Evolutionary conservation across 257 asterid species (phyloP), one percentile per base, ranked within the genome.

Genomic region (Galeopsis tetrahit): DNA sequence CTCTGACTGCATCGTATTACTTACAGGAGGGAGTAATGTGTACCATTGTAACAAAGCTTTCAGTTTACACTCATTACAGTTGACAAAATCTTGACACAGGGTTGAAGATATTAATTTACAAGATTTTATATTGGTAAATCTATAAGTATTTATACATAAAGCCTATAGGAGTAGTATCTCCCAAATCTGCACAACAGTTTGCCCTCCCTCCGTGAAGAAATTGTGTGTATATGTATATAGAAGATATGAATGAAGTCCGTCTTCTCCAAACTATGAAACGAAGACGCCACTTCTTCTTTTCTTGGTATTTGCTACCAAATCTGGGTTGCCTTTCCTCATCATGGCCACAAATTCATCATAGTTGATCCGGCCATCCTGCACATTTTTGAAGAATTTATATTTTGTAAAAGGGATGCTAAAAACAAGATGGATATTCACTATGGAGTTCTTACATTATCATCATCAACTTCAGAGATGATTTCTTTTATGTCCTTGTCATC

Each of bases 281-380:
- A 80, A 88, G 71, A 86, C 85, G 34, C 84, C 84, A 3, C 82
- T 85, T 68, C 98, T 78, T 59, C 98, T 70, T 76, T 92, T 90
- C 87, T 86, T 93, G 49, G 85, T 84, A 51, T 86, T 86, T 21
- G 73, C 75, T 63, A 76, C 86, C 62, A 81, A 64, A 7, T 93
- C 98, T 31, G 89, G 98, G 78, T 84, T 72, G 21, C 98, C 96
- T 81, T 90, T 93, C 83, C 70, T 90, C 98, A 93, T 93, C 98
- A 93, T 93, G 33, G 97, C 98, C 35, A 79, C 93, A 59, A 93
- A 93, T 66, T 93, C 98, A 7, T 89, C 93, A 15, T 83, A 90
- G 78, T 93, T 85, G 75, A 92, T 92, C 63, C 92, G 88, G 17
- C 96, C 98, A 81, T 92, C 98, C 98, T 92, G 81, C 80, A 75